phyloP scores from a whole-genome alignment of 805 yeast genomes.

The Yamadazyma nakazawae region DNA sequence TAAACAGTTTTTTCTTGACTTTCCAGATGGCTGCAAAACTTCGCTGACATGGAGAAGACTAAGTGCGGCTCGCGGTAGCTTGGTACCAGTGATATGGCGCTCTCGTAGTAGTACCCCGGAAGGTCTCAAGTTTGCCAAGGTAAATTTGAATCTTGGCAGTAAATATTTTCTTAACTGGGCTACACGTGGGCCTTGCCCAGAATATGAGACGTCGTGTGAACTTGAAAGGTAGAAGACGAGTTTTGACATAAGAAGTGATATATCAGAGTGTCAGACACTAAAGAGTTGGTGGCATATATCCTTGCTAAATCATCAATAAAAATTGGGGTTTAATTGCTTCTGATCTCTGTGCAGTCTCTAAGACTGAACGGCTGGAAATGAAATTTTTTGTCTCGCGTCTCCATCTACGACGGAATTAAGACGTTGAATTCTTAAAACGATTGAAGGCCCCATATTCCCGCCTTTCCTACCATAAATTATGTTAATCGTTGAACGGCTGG shows the following conservation, averaged over 20 bases:
- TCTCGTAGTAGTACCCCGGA: background rate
- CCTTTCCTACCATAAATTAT: no score
- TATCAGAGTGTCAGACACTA: background rate
- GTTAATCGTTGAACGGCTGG: no score
- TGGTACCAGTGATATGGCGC: background rate
- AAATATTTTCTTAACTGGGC: background rate
- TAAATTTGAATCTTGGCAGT: conserved; percentile 1
- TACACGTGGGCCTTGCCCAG: conserved; percentile 6
- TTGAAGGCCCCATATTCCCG: no score
- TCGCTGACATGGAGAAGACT: background rate
- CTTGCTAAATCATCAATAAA: background rate
- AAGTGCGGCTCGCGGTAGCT: background rate
- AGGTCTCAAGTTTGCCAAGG: background rate
- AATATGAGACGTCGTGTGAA: background rate
- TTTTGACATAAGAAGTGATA: background rate
- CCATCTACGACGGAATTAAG: no score
- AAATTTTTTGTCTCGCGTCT: background rate
- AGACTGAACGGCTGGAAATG: background rate
- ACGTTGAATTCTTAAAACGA: no score
- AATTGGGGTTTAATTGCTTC: background rate
- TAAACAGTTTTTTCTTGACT: conserved; percentile 2
- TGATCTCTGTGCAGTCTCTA: background rate
- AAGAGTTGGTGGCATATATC: background rate
- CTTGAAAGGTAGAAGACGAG: background rate
- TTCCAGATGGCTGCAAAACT: conserved; percentile 5